A percentile compares a stretch with the other conserved stretches of the same genome.
These are phyloP conservation scores for Fonsecaea erecta DNA, from an alignment of 2,329 filamentous ascomycete genomes.

Conservation along the genomic window DNA sequence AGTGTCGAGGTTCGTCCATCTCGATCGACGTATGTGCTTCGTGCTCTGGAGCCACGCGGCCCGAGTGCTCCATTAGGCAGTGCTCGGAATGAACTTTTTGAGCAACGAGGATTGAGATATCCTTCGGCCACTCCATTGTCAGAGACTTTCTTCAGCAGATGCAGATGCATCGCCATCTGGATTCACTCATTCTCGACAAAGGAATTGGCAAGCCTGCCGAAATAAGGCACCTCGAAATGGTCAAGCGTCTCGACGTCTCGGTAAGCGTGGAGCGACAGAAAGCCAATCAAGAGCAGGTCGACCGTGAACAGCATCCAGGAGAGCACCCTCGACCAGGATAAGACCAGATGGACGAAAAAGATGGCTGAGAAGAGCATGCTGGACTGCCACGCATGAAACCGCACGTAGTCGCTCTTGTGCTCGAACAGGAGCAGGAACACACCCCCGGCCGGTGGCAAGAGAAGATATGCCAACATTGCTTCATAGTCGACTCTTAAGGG, in stretches of 20 bases:
- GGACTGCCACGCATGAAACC: constrained; percentile 97
- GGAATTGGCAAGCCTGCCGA: constrained; percentile 82
- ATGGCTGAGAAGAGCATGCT: constrained; percentile 76
- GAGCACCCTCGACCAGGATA: constrained; percentile 81
- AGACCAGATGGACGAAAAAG: constrained; percentile 75
- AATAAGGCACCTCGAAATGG: constrained; percentile 83
- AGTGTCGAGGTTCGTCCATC: background rate
- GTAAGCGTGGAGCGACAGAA: constrained; percentile 79
- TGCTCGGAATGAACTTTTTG: background rate
- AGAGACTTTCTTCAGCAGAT: background rate
- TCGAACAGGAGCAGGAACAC: constrained; percentile 84
- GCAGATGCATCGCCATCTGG: background rate
- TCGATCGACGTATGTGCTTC: background rate
- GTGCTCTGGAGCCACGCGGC: background rate
- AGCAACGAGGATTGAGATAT: too few species aligned
- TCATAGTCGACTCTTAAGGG: constrained; percentile 87
- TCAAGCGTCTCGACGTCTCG: constrained; percentile 72
- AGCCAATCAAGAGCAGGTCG: constrained; percentile 76
- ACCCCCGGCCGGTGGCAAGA: constrained; percentile 81
- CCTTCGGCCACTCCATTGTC: too few species aligned
- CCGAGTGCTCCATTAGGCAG: background rate
- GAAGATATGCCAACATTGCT: constrained; percentile 84
- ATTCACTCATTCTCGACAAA: constrained; percentile 84
- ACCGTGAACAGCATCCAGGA: constrained; percentile 80
- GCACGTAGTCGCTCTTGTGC: constrained; percentile 94